Percentiles rank a stretch among this genome's conserved stretches.
These are phyloP conservation scores for Colletotrichum limetticola DNA, from an alignment of 2,329 filamentous ascomycete species.

Conservation along the genomic window DNA sequence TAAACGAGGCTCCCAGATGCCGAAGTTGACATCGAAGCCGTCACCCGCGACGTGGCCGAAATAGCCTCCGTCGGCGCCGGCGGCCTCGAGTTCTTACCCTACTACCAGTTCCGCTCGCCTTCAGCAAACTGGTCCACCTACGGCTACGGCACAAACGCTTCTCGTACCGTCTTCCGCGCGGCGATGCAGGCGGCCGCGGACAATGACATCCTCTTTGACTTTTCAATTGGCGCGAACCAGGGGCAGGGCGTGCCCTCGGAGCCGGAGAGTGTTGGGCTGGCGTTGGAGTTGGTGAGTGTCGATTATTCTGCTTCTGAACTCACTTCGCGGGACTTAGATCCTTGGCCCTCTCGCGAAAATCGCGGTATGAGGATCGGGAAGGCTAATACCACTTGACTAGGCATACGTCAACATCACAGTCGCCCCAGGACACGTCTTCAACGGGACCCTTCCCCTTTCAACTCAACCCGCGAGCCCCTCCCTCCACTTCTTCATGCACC, in stretches of 20 bases:
- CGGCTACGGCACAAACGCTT: not conserved
- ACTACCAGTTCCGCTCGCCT: not conserved
- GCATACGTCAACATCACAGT: not conserved
- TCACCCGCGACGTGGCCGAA: not conserved
- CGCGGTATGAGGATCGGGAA: not conserved
- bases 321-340: not conserved
- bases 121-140: not conserved
- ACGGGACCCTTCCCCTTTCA: not conserved
- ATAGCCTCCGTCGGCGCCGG: not conserved
- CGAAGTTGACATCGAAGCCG: not conserved
- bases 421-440: not conserved
- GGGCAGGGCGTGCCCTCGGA: not conserved
- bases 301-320: not conserved
- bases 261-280: not conserved
- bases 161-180: not conserved
- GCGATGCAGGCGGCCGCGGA: not conserved
- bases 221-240: not conserved
- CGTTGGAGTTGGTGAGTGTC: not conserved
- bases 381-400: not conserved
- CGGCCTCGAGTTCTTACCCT: not conserved
- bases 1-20: not conserved
- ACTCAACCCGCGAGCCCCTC: not conserved
- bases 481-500: not conserved
- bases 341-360: not conserved
- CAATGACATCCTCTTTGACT: not conserved